These are phyloP conservation scores for Pseudofabraea citricarpa DNA, from an alignment of 2,329 filamentous ascomycete species.

Conservation along the genomic window DNA sequence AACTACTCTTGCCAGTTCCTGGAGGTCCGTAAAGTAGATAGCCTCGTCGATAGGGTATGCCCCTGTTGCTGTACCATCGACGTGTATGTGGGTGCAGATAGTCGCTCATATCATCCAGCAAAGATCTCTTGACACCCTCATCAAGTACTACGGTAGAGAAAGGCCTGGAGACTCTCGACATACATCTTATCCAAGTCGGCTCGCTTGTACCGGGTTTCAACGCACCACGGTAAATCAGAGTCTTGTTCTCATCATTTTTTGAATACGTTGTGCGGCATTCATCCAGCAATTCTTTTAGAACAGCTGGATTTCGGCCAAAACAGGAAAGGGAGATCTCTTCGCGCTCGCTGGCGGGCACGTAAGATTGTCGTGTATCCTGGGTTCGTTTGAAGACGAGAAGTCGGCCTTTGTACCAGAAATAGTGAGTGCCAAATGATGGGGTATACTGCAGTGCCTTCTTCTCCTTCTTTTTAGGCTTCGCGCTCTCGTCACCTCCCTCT, in stretches of 20 bases:
- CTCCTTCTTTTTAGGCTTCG: conserved; percentile 32
- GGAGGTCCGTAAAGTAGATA: conserved; percentile 80
- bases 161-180: conserved; percentile 54
- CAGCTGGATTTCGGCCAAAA: conserved; percentile 54
- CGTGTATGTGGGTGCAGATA: conserved; percentile 58
- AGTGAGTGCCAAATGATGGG: conserved; percentile 61
- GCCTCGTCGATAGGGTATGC: conserved; percentile 80
- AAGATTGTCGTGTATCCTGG: conserved; percentile 40
- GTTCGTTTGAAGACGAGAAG: conserved; percentile 53
- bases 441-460: conserved; percentile 49
- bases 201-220: conserved; percentile 35
- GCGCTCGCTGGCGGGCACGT: conserved; percentile 40
- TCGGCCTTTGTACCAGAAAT: conserved; percentile 61
- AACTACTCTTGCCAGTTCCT: conserved; percentile 72
- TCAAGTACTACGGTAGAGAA: conserved; percentile 63
- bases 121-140: conserved; percentile 52
- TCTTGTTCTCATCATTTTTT: conserved; percentile 56
- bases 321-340: conserved; percentile 58
- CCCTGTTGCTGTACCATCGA: conserved; percentile 79
- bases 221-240: conserved; percentile 59
- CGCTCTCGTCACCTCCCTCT: conserved; percentile 17
- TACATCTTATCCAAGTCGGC: conserved; percentile 54
- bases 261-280: conserved; percentile 53
- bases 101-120: conserved; percentile 57
- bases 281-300: conserved; percentile 57